phyloP scores from a whole-genome alignment of 441 rosid genomes.

The Omphalea diandra region DNA sequence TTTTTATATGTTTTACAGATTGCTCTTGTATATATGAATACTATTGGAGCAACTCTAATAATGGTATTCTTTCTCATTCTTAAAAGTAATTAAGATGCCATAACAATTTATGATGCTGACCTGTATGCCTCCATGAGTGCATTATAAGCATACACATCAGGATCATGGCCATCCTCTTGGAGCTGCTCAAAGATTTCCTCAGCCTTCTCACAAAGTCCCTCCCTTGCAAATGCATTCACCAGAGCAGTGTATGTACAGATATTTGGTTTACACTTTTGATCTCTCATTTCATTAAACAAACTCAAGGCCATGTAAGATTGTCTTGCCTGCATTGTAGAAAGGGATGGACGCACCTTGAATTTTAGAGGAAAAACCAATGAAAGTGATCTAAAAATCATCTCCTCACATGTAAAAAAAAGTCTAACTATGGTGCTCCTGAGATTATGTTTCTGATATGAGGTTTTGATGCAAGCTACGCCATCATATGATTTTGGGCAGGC shows the following conservation, averaged over 20 bases:
- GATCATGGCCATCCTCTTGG: constrained; percentile 83
- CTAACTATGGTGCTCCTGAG: not conserved
- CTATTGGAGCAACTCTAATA: not conserved
- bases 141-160: constrained; percentile 86
- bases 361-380: not conserved
- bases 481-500: not conserved
- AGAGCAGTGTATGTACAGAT: constrained; percentile 86
- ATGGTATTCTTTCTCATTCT: not conserved
- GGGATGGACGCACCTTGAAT: constrained; percentile 13
- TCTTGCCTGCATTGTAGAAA: constrained; percentile 48
- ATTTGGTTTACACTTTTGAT: constrained; percentile 72
- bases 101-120: constrained; percentile 30
- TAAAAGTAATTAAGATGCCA: not conserved
- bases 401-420: not conserved
- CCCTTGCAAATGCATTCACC: constrained; percentile 92
- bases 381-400: not conserved
- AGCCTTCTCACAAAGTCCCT: constrained; percentile 93
- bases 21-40: not conserved
- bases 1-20: not conserved
- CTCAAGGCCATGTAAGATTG: constrained; percentile 79
- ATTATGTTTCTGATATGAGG: not conserved
- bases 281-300: constrained; percentile 79
- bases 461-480: not conserved
- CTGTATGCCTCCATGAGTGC: constrained; percentile 96
- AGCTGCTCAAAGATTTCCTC: constrained; percentile 91